Percentiles rank a stretch among this genome's conserved stretches.
Conservation (phyloP, 495 filamentous ascomycete species). For the Aspergillus indologenus region DNA sequence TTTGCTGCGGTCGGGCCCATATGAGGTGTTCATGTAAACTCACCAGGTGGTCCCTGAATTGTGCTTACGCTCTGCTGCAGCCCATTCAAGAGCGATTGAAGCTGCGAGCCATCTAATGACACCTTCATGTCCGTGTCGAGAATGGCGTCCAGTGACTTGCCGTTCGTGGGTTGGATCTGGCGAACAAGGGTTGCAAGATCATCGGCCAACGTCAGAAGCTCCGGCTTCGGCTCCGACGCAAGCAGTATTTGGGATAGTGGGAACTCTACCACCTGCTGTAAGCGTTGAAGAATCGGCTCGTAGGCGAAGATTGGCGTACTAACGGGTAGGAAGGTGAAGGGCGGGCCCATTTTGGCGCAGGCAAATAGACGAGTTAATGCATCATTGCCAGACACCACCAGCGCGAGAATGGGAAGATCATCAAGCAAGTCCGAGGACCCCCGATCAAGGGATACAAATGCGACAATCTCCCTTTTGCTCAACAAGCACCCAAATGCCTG, state of each 20-base stretch:
- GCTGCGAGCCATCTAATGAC: no score
- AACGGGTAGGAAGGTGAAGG: constrained; percentile 57
- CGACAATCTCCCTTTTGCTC: constrained; percentile 47
- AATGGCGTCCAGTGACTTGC: constrained; percentile 30
- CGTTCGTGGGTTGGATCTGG: no score
- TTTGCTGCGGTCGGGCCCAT: constrained; percentile 1
- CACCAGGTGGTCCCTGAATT: constrained; percentile 78
- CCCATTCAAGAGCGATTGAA: no score
- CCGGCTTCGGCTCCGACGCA: no score
- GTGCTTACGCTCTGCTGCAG: constrained; percentile 55
- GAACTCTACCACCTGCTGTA: constrained; percentile 55
- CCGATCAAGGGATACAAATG: constrained; percentile 61
- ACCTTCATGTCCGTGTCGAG: constrained; percentile 31
- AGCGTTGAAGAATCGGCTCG: constrained; percentile 61
- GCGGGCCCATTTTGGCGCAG: no score
- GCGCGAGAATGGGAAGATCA: constrained; percentile 45
- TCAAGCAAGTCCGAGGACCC: constrained; percentile 45
- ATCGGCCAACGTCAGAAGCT: no score
- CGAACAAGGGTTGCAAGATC: no score
- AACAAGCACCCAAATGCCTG: constrained; percentile 60
- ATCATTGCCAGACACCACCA: constrained; percentile 49
- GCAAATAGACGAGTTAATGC: no score
- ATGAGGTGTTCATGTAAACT: constrained; percentile 4
- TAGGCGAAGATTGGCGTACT: constrained; percentile 69
- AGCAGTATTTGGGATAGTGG: constrained; percentile 53